Conservation (phyloP, 805 yeast genomes). For the Candida montana region DNA sequence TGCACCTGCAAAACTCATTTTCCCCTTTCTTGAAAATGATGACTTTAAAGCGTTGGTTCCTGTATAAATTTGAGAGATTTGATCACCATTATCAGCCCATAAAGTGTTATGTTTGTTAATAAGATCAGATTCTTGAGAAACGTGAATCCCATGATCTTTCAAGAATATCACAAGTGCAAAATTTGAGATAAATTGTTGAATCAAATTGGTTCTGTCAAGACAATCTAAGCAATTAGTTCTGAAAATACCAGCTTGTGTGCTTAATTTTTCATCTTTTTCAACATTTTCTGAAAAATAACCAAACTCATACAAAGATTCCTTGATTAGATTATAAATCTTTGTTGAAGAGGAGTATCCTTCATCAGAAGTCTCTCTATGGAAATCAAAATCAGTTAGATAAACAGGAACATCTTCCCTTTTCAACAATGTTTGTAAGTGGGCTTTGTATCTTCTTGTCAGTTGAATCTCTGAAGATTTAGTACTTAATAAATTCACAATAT, state of each 20-base stretch:
- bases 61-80: conserved; percentile 89
- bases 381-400: conserved; percentile 79
- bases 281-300: conserved; percentile 80
- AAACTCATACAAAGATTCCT: conserved; percentile 64
- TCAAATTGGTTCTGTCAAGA: conserved; percentile 86
- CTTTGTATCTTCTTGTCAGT: conserved; percentile 58
- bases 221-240: conserved; percentile 94
- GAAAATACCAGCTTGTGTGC: conserved; percentile 86
- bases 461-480: conserved; percentile 75
- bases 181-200: conserved; percentile 77
- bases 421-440: conserved; percentile 42
- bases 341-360: conserved; percentile 85
- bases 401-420: conserved; percentile 35
- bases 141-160: conserved; percentile 33
- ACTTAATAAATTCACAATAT: conserved; percentile 81
- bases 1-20: conserved; percentile 95
- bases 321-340: conserved; percentile 57
- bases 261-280: conserved; percentile 43
- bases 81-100: conserved; percentile 99
- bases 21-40: conserved; percentile 90
- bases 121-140: conserved; percentile 45
- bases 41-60: conserved; percentile 97
- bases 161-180: conserved; percentile 58
- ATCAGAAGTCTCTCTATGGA: conserved; percentile 87
- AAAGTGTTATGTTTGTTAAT: conserved; percentile 73